Conservation (phyloP, 148 eudicot genomes). For the Fagopyrum esculentum region DNA sequence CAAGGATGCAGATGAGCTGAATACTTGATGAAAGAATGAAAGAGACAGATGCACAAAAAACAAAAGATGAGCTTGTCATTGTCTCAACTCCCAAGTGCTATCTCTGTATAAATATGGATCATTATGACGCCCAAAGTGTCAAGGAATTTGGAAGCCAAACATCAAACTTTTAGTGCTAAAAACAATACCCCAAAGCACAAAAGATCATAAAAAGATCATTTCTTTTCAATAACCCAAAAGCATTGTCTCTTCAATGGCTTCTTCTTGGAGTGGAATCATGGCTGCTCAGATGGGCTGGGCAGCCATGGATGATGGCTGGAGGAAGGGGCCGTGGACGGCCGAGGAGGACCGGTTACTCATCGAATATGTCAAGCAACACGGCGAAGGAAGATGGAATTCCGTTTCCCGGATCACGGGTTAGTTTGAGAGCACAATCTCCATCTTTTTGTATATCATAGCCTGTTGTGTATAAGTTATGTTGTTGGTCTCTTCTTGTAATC, state of each 20-base stretch:
- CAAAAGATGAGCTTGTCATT: conserved; percentile 7
- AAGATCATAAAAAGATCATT: conserved; percentile 1
- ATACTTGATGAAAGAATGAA: not conserved
- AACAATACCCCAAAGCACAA: not conserved
- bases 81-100: conserved; percentile 7
- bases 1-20: not conserved
- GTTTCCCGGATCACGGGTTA: conserved; percentile 65
- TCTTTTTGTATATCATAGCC: not conserved
- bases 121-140: conserved; percentile 11
- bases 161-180: conserved; percentile 3
- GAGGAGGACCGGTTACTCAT: conserved; percentile 74
- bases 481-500: no score
- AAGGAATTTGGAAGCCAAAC: conserved; percentile 12
- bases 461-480: not conserved
- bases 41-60: not conserved
- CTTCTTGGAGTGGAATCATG: conserved; percentile 25
- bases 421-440: not conserved
- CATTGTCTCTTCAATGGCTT: not conserved
- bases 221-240: not conserved
- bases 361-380: conserved; percentile 64
- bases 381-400: conserved; percentile 95
- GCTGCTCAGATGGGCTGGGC: conserved; percentile 49
- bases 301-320: conserved; percentile 55
- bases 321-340: conserved; percentile 90
- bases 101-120: conserved; percentile 1